A percentile compares a stretch with the other conserved stretches of the same genome.
Evolutionary conservation across 2,329 filamentous ascomycete species (phyloP).

Genomic region (Alternaria ventricosa): DNA sequence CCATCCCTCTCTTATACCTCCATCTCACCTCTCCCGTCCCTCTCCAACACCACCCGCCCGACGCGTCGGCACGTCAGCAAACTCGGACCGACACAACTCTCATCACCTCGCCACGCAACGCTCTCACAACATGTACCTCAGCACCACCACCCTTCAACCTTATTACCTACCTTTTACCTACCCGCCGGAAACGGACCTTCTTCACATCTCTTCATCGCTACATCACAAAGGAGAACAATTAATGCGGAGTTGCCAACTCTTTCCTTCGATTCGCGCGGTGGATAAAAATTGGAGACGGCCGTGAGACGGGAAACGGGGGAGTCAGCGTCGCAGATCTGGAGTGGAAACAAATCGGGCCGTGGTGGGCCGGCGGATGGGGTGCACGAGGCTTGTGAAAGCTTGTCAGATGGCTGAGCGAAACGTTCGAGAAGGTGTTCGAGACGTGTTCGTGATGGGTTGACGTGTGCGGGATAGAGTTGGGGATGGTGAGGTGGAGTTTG

Average conservation of each 20-base stretch:
- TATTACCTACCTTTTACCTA: not conserved
- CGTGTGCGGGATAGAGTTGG: not conserved
- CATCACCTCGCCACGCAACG: not conserved
- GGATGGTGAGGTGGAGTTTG: not conserved
- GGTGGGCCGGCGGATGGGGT: not conserved
- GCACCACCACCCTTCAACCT: not conserved
- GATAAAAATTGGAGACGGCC: slow-evolving; percentile 5
- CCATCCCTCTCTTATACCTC: not conserved
- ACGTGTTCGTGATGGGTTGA: not conserved
- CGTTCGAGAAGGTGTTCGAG: not conserved
- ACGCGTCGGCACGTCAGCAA: not conserved
- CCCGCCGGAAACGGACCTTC: not conserved
- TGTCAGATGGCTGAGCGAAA: not conserved
- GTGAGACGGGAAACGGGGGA: slow-evolving; percentile 10
- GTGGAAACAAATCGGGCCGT: slow-evolving; percentile 11
- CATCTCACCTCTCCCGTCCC: not conserved
- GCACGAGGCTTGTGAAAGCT: slow-evolving; percentile 5
- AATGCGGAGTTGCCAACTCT: not conserved
- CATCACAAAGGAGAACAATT: too few species aligned
- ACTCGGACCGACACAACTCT: not conserved
- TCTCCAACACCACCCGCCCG: not conserved
- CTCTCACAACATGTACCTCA: slow-evolving; percentile 8
- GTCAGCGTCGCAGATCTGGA: slow-evolving; percentile 7
- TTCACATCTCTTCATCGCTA: too few species aligned
- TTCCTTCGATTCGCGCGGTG: not conserved